Evolutionary conservation across 495 filamentous ascomycete genomes (phyloP), one percentile per base, ranked within the genome.

Genomic region (Melanomma pulvis-pyrius): DNA sequence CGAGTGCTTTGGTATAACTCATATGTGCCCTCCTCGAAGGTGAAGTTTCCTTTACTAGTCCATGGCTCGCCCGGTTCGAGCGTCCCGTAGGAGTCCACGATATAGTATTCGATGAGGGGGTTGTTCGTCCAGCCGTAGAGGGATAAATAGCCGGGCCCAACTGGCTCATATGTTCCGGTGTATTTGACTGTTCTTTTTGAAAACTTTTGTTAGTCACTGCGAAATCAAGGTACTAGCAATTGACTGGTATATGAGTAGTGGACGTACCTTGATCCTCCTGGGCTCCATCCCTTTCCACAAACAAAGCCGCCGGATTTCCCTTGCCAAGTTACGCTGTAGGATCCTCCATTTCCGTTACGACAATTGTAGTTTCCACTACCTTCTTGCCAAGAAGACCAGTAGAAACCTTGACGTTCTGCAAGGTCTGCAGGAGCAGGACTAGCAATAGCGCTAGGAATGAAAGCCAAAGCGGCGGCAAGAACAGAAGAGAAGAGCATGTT

Each of bases 21-120:
- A 53, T 73, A 73, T 12, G 61, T 65, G 22, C 64, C 50, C 25
- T 63, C 71, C 41, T 73, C 71, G 54, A 44, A 22, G 34, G 61
- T 65, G 44, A 65, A 30, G 25, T 48, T 48, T 24, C 52, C 61
- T 64, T 80, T 79, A 70, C 78, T 76, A 11, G 36, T 65, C 19
- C 56, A 28, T 3, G 61, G 29, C 19, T 36, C 75, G 76, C 41
- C 74, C 75, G 46, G 74, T 73, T 7, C 83, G 83, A 70, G 85
- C 80, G 68, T 74, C 25, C 82, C 83, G 72, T 77, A 86, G 66
- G 76, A 74, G 68, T 88, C 86, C 52, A 87, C 72, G 59, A 88
- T 80, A 75, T 87, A 87, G 76, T 86, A 87, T 66, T 88, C 86
- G 59, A 87, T 79, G 4, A 87, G 78, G 0, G 86, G 86, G 72